Evolutionary conservation across 345 rosid genomes (phyloP), one percentile per base, ranked within the genome.

Genomic region (Reutealis trisperma): DNA sequence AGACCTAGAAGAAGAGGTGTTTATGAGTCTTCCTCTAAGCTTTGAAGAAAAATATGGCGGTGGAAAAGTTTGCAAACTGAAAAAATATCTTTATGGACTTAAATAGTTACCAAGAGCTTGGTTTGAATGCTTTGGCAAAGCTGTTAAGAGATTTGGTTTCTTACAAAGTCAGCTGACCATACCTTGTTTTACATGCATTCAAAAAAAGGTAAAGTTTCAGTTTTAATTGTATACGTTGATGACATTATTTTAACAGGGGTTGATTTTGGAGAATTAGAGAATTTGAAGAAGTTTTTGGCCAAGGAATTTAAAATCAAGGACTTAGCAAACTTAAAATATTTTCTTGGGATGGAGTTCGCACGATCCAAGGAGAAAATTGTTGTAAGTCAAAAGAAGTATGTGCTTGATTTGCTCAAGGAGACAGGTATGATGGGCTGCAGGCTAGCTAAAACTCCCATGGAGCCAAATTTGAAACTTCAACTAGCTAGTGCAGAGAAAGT

Each of bases 41-140:
- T 59, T 59, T 59, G 63, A 4, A n/a, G 63, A 59, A 6, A 59
- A 59, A 59, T 22, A 21, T 59, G 63, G 63, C 6, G 13, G 8
- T 59, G 63, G 27, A 59, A 59, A 59, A 59, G 63, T 59, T 59
- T 59, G 63, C 27, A 59, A 21, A 59, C 12, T 59, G 8, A 59
- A 59, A 59, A 59, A 59, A 16, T 54, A 9, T 59, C 27, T 59
- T 15, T 59, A 59, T 8, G 63, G 52, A 8, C 52, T 47, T 47
- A 59, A 59, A 22, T 30, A 59, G 8, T 59, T 30, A 59, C 63
- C 10, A 1, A 59, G 63, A n/a, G 63, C 63, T n/a, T 59, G 63
- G 27, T 59, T 59, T 59, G 63, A 59, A n/a, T n/a, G 63, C 27
- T 59, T 59, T 59, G 63, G 63, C 63, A 59, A 59, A 22, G 63